Base-by-base conservation (phyloP, 352 stramenopile species). In the Globisporangium apiculatum region DNA sequence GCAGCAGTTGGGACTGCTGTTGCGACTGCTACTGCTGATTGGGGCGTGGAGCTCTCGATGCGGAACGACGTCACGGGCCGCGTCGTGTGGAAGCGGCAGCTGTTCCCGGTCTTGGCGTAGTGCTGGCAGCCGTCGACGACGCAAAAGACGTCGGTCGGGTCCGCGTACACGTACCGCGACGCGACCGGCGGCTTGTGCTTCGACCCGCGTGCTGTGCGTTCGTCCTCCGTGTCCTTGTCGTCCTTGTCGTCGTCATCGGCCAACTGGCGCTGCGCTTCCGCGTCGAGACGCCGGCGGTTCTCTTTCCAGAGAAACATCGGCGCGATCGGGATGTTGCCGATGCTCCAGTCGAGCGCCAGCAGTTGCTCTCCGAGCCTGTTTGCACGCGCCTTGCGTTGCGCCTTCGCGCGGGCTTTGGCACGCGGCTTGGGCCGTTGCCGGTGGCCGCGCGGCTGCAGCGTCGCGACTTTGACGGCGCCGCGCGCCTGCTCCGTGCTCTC, bases 31-130 rank as follows among this genome's bases (percentile, higher is more conserved):
- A 55, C 15, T n/a, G 46, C 15, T 40, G 18, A 38, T 12, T 31
- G 14, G 7, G n/a, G 24, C n/a, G 45, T 31, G 24, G 24, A 12
- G 55, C 31, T 38, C 40, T n/a, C 8, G n/a, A 35, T n/a, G 9
- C 52, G 40, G 12, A 71, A 76, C 57, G 65, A 54, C 3, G 74
- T 57, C 54, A 61, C 61, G 36, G 49, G 43, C 0, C 55, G 46
- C 2, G 9, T 41, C 18, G 78, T 76, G 59, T 91, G 81, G 58
- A 89, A 91, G 51, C 64, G 75, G 62, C 82, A 91, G 46, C 53
- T 65, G 38, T 79, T 68, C 42, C 73, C 75, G 4, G 71, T 82
- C 61, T 91, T 91, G 37, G 82, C 82, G 41, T 71, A 91, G 24
- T 72, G 71, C 56, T 36, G 64, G 53, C 82, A 91, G 17, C 64